Evolutionary conservation across 148 eudicot genomes (phyloP).

Genomic region (Vaccinium myrtillus): DNA sequence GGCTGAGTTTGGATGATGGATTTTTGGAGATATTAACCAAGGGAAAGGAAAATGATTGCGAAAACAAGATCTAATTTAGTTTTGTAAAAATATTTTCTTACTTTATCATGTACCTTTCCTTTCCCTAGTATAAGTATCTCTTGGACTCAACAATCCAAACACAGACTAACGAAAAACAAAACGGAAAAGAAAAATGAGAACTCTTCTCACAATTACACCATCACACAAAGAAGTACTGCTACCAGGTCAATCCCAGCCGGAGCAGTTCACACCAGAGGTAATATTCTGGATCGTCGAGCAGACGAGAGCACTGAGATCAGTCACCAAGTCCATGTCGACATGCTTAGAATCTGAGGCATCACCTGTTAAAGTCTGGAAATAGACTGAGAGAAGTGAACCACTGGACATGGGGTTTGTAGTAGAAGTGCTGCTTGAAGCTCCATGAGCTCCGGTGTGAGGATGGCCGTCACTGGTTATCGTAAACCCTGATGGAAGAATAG

Average conservation of each 20-base stretch:
- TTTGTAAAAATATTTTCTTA: neutral
- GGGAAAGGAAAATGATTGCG: neutral
- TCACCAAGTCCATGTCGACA: conserved; percentile 13
- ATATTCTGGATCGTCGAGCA: conserved; percentile 27
- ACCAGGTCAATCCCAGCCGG: neutral
- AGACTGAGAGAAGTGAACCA: conserved; percentile 45
- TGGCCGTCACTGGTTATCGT: conserved; percentile 33
- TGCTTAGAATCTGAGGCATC: conserved; percentile 9
- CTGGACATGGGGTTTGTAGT: conserved; percentile 24
- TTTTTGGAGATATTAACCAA: neutral
- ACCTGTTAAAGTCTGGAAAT: conserved; percentile 34
- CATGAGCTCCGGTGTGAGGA: neutral
- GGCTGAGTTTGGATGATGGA: neutral
- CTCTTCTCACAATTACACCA: neutral
- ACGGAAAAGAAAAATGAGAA: neutral
- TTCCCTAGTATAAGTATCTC: neutral
- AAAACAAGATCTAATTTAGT: neutral
- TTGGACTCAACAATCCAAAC: neutral
- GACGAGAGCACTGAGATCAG: conserved; percentile 20
- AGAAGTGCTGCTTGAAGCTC: conserved; percentile 7
- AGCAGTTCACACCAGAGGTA: conserved; percentile 16
- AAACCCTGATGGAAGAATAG: conserved; percentile 52
- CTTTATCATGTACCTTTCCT: neutral
- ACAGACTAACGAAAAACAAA: neutral
- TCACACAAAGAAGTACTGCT: neutral